Evolutionary conservation across 768 basidiomycete genomes (phyloP).

Genomic region (Chalciporus chontae): DNA sequence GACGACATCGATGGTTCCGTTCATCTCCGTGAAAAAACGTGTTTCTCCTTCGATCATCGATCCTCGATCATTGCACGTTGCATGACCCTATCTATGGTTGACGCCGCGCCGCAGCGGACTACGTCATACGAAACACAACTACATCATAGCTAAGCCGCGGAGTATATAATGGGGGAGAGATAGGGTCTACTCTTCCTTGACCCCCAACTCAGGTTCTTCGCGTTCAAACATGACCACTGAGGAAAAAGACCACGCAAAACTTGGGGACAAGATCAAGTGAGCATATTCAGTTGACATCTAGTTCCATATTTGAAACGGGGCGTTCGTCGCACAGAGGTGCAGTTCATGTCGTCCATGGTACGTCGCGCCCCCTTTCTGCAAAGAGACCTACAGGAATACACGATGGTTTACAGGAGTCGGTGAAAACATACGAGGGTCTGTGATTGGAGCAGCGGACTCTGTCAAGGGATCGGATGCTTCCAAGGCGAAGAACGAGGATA

Average conservation of each 20-base stretch:
- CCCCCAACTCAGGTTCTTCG: not conserved
- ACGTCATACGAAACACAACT: too few relatives aligned
- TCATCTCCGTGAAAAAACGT: conserved; percentile 9
- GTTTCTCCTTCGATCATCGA: not conserved
- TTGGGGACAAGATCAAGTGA: conserved; percentile 17
- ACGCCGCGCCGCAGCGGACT: not conserved
- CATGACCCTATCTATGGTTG: conserved; percentile 2
- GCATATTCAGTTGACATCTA: not conserved
- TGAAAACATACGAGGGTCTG: conserved; percentile 43
- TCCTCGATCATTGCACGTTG: too few relatives aligned
- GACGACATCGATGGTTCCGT: conserved; percentile 7
- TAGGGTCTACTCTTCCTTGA: not conserved
- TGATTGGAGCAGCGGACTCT: conserved; percentile 39
- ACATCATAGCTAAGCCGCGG: too few relatives aligned
- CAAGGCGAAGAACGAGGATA: conserved; percentile 33
- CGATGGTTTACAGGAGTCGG: conserved; percentile 35
- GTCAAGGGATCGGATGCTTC: conserved; percentile 23
- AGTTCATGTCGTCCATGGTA: conserved; percentile 36
- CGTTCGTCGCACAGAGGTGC: conserved; percentile 28
- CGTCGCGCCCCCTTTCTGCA: not conserved
- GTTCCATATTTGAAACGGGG: not conserved
- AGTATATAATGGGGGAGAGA: not conserved
- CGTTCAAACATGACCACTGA: not conserved
- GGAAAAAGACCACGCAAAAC: conserved; percentile 4
- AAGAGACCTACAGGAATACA: conserved; percentile 3